phyloP scores from a whole-genome alignment of 2,329 filamentous ascomycete species.

The Colletotrichum tamarilloi region DNA sequence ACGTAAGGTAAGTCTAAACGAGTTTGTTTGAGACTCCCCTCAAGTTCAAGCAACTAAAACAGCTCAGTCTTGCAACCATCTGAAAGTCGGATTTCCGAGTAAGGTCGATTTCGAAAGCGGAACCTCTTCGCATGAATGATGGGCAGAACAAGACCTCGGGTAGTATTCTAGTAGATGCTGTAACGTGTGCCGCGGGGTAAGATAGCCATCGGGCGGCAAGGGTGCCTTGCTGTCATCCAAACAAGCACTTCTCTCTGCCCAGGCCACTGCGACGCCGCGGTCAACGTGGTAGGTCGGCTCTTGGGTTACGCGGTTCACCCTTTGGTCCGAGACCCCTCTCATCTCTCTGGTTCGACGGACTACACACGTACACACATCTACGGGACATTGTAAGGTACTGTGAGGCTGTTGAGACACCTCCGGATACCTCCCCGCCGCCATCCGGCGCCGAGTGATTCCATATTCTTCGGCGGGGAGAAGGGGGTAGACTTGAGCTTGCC shows the following conservation, averaged over 20 bases:
- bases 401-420: too few relatives aligned
- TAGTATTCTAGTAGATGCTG: constrained; percentile 8
- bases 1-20: neutral
- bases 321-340: neutral
- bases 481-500: neutral
- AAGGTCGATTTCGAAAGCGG: neutral
- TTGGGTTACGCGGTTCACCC: neutral
- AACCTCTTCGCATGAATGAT: neutral
- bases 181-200: constrained; percentile 26
- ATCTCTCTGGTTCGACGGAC: neutral
- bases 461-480: neutral
- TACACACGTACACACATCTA: too few relatives aligned
- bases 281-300: neutral
- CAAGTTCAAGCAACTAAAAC: neutral
- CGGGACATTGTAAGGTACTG: too few relatives aligned
- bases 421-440: neutral
- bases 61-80: neutral
- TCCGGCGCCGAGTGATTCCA: neutral
- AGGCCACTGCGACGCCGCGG: constrained; percentile 1
- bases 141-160: constrained; percentile 11
- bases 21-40: neutral
- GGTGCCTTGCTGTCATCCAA: constrained; percentile 32
- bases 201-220: constrained; percentile 14
- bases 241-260: neutral
- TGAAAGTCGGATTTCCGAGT: neutral